These are phyloP conservation scores for Rubia yunnanensis DNA, from an alignment of 257 asterid genomes.

Conservation along the genomic window DNA sequence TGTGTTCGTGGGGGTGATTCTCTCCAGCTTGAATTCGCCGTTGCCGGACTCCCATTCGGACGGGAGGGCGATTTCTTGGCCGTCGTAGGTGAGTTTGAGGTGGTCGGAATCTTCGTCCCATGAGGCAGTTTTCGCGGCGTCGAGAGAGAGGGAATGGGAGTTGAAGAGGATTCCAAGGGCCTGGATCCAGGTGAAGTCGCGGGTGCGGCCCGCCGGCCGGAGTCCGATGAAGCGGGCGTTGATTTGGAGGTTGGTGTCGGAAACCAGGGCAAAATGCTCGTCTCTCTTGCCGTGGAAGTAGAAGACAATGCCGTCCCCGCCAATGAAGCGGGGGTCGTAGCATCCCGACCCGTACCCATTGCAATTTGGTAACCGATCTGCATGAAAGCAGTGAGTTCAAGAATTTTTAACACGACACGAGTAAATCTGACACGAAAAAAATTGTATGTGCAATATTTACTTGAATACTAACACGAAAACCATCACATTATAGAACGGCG, in stretches of 20 bases:
- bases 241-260: conserved; percentile 35
- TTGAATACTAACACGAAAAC: no score
- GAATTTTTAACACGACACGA: no score
- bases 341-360: conserved; percentile 21
- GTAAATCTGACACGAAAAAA: no score
- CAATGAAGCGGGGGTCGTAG: conserved; percentile 18
- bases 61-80: conserved; percentile 21
- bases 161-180: conserved; percentile 40
- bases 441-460: no score
- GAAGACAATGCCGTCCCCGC: conserved; percentile 19
- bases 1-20: conserved; percentile 20
- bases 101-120: conserved; percentile 43
- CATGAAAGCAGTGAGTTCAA: neutral
- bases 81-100: conserved; percentile 32
- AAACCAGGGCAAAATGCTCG: conserved; percentile 16
- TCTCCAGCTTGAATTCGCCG: conserved; percentile 21
- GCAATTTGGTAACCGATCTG: conserved; percentile 17
- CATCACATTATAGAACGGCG: neutral
- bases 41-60: conserved; percentile 25
- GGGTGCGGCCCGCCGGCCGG: conserved; percentile 33
- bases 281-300: conserved; percentile 24
- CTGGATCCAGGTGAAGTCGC: conserved; percentile 71
- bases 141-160: conserved; percentile 34
- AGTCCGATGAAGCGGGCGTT: conserved; percentile 64
- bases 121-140: conserved; percentile 35